These are phyloP conservation scores for Adansonia grandidieri DNA, from an alignment of 441 rosid genomes.

Conservation along the genomic window DNA sequence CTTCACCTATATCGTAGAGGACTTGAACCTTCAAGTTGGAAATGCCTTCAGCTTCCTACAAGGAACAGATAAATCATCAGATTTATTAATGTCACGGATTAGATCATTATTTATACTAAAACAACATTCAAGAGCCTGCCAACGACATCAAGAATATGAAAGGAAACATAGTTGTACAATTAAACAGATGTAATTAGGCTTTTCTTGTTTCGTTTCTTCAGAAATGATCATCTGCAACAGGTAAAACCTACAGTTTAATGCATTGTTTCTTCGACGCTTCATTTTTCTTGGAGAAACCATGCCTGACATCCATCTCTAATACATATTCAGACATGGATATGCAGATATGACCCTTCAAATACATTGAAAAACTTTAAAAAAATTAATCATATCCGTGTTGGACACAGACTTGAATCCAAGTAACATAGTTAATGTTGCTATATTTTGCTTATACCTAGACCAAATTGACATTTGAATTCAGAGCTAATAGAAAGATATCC, in stretches of 20 bases:
- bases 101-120: not conserved
- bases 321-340: too few species aligned
- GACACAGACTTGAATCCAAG: too few species aligned
- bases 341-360: too few species aligned
- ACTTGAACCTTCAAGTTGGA: constrained; percentile 68
- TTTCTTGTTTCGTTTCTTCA: not conserved
- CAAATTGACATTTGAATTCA: not conserved
- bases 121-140: not conserved
- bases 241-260: not conserved
- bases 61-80: constrained; percentile 16
- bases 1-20: constrained; percentile 81
- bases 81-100: not conserved
- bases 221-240: not conserved
- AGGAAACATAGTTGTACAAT: not conserved
- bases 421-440: not conserved
- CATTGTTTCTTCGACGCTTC: too few species aligned
- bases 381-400: too few species aligned
- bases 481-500: not conserved
- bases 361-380: too few species aligned
- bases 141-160: not conserved
- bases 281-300: too few species aligned
- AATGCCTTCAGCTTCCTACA: constrained; percentile 68
- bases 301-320: too few species aligned
- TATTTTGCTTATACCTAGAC: not conserved
- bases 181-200: not conserved